Conservation (phyloP, 208 protist genomes). For the Leishmania aethiopica region DNA sequence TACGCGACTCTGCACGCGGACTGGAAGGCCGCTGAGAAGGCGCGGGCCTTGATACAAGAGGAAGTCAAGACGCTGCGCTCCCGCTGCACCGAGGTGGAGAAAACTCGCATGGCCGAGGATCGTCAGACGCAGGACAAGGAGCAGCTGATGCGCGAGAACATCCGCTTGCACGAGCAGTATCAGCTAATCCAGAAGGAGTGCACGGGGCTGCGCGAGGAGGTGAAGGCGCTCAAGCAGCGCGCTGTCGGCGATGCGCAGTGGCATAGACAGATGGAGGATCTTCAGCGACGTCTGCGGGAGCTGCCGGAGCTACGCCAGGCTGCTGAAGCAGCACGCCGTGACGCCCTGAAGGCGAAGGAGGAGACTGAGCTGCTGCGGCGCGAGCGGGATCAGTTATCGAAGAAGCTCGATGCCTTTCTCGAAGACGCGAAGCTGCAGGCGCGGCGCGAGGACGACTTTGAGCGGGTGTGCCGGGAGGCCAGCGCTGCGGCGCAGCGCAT, state of each 20-base stretch:
- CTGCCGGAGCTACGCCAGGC: constrained; percentile 65
- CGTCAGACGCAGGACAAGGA: constrained; percentile 55
- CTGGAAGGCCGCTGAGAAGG: constrained; percentile 49
- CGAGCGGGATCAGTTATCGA: constrained; percentile 72
- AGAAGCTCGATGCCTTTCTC: constrained; percentile 68
- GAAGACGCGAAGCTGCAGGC: constrained; percentile 55
- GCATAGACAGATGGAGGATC: constrained; percentile 58
- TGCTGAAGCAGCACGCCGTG: constrained; percentile 60
- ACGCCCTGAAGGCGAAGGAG: constrained; percentile 55
- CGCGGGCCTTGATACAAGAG: constrained; percentile 52
- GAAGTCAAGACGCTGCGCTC: constrained; percentile 51
- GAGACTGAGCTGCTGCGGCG: constrained; percentile 64
- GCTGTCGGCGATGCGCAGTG: constrained; percentile 36
- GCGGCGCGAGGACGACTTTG: constrained; percentile 55
- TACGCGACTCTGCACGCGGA: constrained; percentile 42
- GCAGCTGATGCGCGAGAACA: constrained; percentile 68
- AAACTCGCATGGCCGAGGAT: constrained; percentile 31
- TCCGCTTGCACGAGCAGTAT: constrained; percentile 70
- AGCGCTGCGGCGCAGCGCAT: constrained; percentile 55
- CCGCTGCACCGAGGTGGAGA: constrained; percentile 47
- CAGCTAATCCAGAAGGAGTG: constrained; percentile 57
- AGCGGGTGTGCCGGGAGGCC: constrained; percentile 60
- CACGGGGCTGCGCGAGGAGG: constrained; percentile 42
- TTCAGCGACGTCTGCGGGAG: constrained; percentile 63
- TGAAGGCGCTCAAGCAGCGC: constrained; percentile 37